Conservation (phyloP, 257 asterid genomes). For the Apocynum venetum region DNA sequence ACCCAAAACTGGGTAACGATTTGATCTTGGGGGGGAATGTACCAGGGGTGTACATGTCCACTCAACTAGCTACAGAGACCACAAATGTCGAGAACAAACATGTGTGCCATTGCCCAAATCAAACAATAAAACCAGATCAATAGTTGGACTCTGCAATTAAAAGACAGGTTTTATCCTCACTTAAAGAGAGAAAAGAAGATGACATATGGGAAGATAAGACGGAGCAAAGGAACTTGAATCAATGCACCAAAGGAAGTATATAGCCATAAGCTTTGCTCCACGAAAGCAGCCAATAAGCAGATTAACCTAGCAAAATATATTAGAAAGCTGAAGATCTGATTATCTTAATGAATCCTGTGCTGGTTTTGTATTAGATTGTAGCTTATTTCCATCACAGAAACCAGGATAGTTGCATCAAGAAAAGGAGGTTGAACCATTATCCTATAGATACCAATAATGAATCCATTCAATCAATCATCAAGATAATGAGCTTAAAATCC, state of each 20-base stretch:
- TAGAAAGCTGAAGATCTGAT: not conserved
- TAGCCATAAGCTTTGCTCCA: not conserved
- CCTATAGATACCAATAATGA: not conserved
- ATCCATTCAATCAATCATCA: not conserved
- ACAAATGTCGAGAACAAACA: not conserved
- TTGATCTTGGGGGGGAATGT: not conserved
- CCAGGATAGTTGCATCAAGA: not conserved
- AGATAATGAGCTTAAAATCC: not conserved
- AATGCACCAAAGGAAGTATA: not conserved
- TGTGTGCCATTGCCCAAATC: not conserved
- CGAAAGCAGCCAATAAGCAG: not conserved
- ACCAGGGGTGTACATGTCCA: not conserved
- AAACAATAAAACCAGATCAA: not conserved
- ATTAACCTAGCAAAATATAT: not conserved
- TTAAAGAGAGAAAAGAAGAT: not conserved
- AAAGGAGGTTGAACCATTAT: not conserved
- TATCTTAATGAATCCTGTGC: not conserved
- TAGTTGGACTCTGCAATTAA: not conserved
- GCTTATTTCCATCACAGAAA: not conserved
- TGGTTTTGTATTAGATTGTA: not conserved
- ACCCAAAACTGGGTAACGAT: not conserved
- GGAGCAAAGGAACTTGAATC: not conserved
- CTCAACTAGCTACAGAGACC: not conserved
- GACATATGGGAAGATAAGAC: not conserved
- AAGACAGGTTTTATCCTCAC: not conserved